Conservation (phyloP, 2,329 filamentous ascomycete species). For the Arthrinium phaeospermum region DNA sequence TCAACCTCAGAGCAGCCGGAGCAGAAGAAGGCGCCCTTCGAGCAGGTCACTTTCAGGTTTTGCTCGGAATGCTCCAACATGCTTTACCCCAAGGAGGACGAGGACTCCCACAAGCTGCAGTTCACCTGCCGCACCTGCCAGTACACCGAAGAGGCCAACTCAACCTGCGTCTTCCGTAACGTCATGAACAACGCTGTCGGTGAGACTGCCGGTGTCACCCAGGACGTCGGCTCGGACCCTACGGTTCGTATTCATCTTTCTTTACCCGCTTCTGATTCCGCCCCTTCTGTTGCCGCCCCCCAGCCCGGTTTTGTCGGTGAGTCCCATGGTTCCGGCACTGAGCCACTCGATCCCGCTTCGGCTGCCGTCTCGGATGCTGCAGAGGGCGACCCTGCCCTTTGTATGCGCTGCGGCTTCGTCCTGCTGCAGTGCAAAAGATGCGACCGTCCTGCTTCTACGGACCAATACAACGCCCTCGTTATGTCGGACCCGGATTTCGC, state of each 20-base stretch:
- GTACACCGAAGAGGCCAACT: slow-evolving; percentile 84
- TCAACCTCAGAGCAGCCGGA: slow-evolving; percentile 51
- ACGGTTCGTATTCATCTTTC: slow-evolving; percentile 79
- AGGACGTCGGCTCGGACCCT: slow-evolving; percentile 96
- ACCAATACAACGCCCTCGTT: slow-evolving; percentile 36
- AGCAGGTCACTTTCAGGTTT: slow-evolving; percentile 96
- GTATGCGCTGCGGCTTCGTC: slow-evolving; percentile 39
- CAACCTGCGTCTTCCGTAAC: slow-evolving; percentile 94
- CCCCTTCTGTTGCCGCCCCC: slow-evolving; percentile 28
- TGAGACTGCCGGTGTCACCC: slow-evolving; percentile 95
- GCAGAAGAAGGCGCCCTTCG: slow-evolving; percentile 57
- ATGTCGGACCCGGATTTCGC: slow-evolving; percentile 31
- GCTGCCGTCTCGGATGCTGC: slow-evolving; percentile 22
- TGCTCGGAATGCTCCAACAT: slow-evolving; percentile 99
- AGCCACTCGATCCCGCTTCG: slow-evolving; percentile 2
- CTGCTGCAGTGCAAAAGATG: slow-evolving; percentile 39
- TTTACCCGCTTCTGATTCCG: slow-evolving; percentile 37
- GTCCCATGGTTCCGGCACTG: slow-evolving; percentile 6
- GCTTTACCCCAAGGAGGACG: slow-evolving; percentile 96
- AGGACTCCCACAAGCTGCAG: slow-evolving; percentile 80
- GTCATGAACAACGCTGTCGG: slow-evolving; percentile 88
- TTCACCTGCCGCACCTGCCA: slow-evolving; percentile 97
- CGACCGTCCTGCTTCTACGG: slow-evolving; percentile 35
- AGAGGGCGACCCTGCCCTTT: slow-evolving; percentile 32
- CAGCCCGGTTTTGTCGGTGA: slow-evolving; percentile 20